Evolutionary conservation across 2,329 filamentous ascomycete genomes (phyloP), one percentile per base, ranked within the genome.

Genomic region (Emmonsiellopsis sp.): DNA sequence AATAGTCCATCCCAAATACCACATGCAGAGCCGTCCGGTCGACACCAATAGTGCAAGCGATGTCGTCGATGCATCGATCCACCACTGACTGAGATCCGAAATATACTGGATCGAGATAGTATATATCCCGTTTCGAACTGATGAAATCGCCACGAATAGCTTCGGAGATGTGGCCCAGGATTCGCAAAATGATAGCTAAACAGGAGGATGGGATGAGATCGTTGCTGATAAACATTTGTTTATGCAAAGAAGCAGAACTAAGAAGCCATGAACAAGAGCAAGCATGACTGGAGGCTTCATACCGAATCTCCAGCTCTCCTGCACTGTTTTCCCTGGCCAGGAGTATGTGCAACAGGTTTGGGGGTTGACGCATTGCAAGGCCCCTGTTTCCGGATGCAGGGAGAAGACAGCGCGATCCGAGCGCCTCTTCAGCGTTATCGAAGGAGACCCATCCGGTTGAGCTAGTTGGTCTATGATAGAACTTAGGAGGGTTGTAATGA

Each of bases 61-160:
- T 70, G 57, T 82, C 79, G 61, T 85, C 82, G 9, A 85, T 71
- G 52, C 79, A 79, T 50, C 70, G 71, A 63, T 85, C 78, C 2
- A 85, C 81, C 1, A 77, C 69, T 11, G 67, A 62, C 59, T 85
- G 82, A 38, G 75, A 78, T 41, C 74, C 72, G 60, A 85, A 85
- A 7, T 82, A 72, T 41, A 73, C 72, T 1, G 82, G 80, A 56
- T 84, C 79, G 49, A 75, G 76, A 62, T 85, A 85, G 60, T 80
- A 85, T 32, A 85, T 78, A 58, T 85, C 82, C 57, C 82, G 84
- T 63, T 84, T 84, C 0, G 80, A 81, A 55, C 82, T 70, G 8
- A 76, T 63, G 15, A 73, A 64, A 43, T 77, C 70, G 2, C 70
- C 69, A 7, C 70, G 61, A 16, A 84, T 66, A 5, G 77, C 76